Evolutionary conservation across 2,329 filamentous ascomycete species (phyloP), one percentile per base, ranked within the genome.

Genomic region (Colletotrichum coccodes): DNA sequence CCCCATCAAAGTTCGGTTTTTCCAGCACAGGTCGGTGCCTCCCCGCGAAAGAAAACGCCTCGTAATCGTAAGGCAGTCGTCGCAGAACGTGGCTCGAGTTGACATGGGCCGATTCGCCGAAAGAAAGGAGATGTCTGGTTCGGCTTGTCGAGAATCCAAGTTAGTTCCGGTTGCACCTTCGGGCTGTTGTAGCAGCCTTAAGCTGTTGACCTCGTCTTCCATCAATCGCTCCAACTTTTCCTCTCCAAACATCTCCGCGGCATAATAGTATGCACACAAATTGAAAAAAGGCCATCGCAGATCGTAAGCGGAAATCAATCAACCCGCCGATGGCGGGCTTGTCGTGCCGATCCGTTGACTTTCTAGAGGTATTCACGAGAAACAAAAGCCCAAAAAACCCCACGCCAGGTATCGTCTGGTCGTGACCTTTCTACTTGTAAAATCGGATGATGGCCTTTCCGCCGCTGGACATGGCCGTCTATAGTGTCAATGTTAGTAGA

Each of bases 371-470:
- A 74, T 76, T 65, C 75, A 75, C 60, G 66, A 64, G 60, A 71
- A 71, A 60, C 59, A 68, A 64, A 70, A 53, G 44, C 44, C 40
- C 28, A 56, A 66, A 61, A 40, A 60, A 64, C 49, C 36, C 44
- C 50, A 74, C 65, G 68, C 68, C 73, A 71, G 71, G 70, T 60
- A 54, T 73, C 72, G 72, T 72, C 46, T 57, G 64, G 64, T 47
- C 54, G 71, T 57, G 54, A 54, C 23, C 50, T 38, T 21, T 40
- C 68, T 71, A 73, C 62, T 78, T 75, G 75, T 79, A 84, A 76
- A 85, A 85, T 63, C 79, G 82, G 72, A 88, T 78, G 67, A 78
- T 75, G 32, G 81, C 84, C 40, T 74, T 78, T 71, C 81, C 82
- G 63, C 83, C 82, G 14, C 72, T 52, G n/a, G 71, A 71, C 71